Base-by-base conservation (phyloP, 2,329 filamentous ascomycete genomes). In the Cytospora piceicola region DNA sequence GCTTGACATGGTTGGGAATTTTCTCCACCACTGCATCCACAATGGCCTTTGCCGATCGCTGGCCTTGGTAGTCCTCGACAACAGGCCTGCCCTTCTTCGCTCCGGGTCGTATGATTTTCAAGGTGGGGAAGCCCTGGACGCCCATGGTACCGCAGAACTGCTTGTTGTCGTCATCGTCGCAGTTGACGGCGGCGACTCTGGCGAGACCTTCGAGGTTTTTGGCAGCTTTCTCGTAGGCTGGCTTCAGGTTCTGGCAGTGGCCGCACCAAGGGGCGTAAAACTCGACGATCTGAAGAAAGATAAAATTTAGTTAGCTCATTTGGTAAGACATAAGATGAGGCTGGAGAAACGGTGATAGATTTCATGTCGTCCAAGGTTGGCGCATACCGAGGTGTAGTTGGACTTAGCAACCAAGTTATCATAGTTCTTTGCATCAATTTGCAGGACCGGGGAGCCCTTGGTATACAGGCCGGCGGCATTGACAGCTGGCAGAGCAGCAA, bases 191-290 rank as follows among this genome's bases (percentile, higher is more conserved):
- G 57, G 93, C 95, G 52, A 99, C 94, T 73, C 97, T 96, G 72
- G 93, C 95, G 17, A 98, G 85, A 17, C 95, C 95, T n/a, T 90
- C 87, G 66, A 99, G 89, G 72, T 89, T 93, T 73, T 90, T 91
- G 72, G 95, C 95, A 2, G 90, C 94, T 78, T 97, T 97, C 78
- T 98, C 94, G 79, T 95, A 99, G 54, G 92, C 92, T 3, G 94
- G 94, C 80, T 97, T 94, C 73, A 99, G 90, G 79, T 91, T 97
- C 80, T 97, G 86, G 82, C 95, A 99, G 80, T 98, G 95, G 52
- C 94, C 95, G 74, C 95, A 98, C 94, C 94, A 98, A 29, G 94
- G 94, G 11, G 94, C 94, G 75, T 97, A 98, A 84, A 98, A 98
- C 79, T 94, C 92, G 75, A 88, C 80, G 55, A 88, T 84, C 84